Base-by-base conservation (phyloP, 768 basidiomycete species). In the Suillus luteus region DNA sequence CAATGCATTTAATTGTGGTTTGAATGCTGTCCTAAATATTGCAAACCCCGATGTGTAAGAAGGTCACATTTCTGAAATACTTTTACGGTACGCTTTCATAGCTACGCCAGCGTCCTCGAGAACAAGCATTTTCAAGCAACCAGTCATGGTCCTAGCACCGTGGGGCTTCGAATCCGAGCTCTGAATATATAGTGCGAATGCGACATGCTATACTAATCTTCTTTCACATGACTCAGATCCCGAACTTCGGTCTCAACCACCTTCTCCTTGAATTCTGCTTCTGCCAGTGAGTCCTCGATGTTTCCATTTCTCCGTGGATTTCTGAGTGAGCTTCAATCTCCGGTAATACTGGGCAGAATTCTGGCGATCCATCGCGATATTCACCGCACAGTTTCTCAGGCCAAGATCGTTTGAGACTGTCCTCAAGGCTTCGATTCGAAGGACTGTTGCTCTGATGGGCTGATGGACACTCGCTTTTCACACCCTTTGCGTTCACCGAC, bases 121-220 rank as follows among this genome's bases (percentile, higher is more conserved):
- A 75, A 82, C 64, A 80, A 75, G 31, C 31, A 3, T 31, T 31
- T 1, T 31, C 31, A 31, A 31, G 44, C 80, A 88, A 59, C 91
- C 93, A 2, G 93, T 89, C 75, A 88, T 93, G 84, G 76, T 91
- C 52, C 74, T 95, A 24, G 15, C 7, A 49, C 49, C 14, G 12
- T 24, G 22, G 14, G 48, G 14, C 24, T 14, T 22, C 22, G 4
- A 35, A 24, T 48, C 46, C 12, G 14, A 49, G 48, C 14, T 15
- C 46, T 48, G 22, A 24, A 7, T 48, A 12, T 24, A 24, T 22
- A 6, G 48, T 49, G 22, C 48, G 22, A 27, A 27, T 3, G 8
- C 8, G 3, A 51, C 49, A 52, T 52, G 31, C 6, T 8, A 31
- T 52, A 52, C 51, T 35, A 35, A 33, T 31, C 27, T 27, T 19